Evolutionary conservation across 176 grass and related monocot genomes (phyloP).

Genomic region (Thinopyrum elongatum): DNA sequence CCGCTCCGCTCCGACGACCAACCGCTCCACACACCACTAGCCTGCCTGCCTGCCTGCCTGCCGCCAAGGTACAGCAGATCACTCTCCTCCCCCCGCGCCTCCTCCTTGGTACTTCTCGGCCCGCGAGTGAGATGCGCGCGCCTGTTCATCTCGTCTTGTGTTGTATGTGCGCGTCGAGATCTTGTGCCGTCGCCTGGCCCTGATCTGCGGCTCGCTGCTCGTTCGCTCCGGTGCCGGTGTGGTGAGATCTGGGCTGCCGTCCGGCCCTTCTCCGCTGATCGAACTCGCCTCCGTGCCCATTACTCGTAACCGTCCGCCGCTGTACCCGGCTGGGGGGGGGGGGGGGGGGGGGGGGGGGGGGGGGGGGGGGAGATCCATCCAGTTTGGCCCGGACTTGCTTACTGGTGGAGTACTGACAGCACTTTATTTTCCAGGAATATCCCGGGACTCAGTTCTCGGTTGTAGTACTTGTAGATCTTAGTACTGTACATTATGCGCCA

Average conservation of each 20-base stretch:
- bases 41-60: neutral
- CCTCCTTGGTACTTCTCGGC: neutral
- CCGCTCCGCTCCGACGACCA: neutral
- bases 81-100: neutral
- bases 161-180: neutral
- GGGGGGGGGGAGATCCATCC: neutral
- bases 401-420: neutral
- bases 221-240: neutral
- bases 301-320: neutral
- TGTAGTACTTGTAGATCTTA: neutral
- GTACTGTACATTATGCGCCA: neutral
- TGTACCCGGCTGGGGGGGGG: neutral
- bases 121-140: neutral
- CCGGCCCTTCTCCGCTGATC: neutral
- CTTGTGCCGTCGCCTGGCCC: neutral
- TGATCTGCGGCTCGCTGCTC: neutral
- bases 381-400: neutral
- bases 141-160: neutral
- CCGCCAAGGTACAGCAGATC: conserved; percentile 16
- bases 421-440: neutral
- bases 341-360: too few relatives aligned
- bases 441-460: neutral
- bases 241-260: neutral
- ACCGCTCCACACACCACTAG: neutral
- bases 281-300: neutral